A percentile compares a stretch with the other conserved stretches of the same genome.
Conservation (phyloP, 2,329 filamentous ascomycete genomes). For the Aspergillus quadricinctus region DNA sequence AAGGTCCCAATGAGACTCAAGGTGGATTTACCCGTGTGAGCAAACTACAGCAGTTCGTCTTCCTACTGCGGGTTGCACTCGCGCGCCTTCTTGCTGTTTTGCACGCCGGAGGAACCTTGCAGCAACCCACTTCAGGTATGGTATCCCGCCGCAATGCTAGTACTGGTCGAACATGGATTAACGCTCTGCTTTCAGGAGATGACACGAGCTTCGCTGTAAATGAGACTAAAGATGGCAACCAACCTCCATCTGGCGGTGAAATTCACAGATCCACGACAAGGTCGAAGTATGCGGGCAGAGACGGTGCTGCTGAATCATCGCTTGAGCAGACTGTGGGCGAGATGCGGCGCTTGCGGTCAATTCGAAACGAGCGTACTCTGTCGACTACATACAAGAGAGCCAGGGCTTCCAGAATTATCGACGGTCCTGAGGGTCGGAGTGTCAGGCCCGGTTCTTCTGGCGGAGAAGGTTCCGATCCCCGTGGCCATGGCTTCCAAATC, state of each 20-base stretch:
- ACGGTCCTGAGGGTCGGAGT: conserved; percentile 68
- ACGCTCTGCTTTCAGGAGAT: conserved; percentile 42
- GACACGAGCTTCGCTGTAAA: conserved; percentile 66
- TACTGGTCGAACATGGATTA: neutral
- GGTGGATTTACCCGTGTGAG: conserved; percentile 70
- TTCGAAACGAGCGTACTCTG: conserved; percentile 86
- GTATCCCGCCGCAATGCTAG: conserved; percentile 5
- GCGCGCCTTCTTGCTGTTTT: conserved; percentile 85
- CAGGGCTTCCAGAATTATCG: conserved; percentile 85
- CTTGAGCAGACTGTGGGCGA: conserved; percentile 97
- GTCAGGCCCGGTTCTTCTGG: conserved; percentile 69
- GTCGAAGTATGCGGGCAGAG: conserved; percentile 63
- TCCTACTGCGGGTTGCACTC: conserved; percentile 84
- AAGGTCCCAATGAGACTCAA: conserved; percentile 51
- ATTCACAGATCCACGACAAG: conserved; percentile 61
- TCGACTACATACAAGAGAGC: conserved; percentile 91
- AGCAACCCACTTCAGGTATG: conserved; percentile 65
- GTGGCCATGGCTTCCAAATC: conserved; percentile 65
- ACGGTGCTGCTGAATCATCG: conserved; percentile 61
- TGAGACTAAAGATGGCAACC: conserved; percentile 62
- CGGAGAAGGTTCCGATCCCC: conserved; percentile 50
- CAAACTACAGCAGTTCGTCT: conserved; percentile 90
- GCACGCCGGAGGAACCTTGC: conserved; percentile 74
- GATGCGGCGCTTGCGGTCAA: conserved; percentile 85
- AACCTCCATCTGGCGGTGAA: conserved; percentile 46